Evolutionary conservation across 1,284 basidiomycete genomes (phyloP), one percentile per base, ranked within the genome.

Genomic region (Ustilago crameri): DNA sequence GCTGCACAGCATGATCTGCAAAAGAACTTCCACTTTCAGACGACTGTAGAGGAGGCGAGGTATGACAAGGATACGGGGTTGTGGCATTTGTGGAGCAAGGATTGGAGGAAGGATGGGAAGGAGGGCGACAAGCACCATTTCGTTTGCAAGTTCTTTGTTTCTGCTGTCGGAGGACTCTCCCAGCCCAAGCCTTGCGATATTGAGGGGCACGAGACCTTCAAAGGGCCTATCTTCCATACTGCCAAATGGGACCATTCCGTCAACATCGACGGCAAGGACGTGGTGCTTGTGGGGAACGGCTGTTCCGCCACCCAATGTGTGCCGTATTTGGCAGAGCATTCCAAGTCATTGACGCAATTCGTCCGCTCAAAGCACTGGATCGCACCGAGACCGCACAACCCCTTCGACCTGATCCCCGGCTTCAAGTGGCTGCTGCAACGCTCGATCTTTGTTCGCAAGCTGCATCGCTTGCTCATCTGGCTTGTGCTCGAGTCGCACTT

Each of bases 211-310:
- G 76, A 83, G 42, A 57, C 59, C 17, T 84, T 84, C 54, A 52
- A 76, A 17, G 79, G 77, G 2, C 51, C 77, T 7, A 59, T 76
- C 51, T 84, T 84, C 68, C 84, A 84, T 60, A 81, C 81, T 26
- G 82, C 82, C 0, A 64, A 78, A 4, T 84, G 84, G 84, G 79
- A 84, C 49, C 76, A 80, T 35, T 62, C 60, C 17, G 75, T 84
- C 32, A 62, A 79, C 26, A 44, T 83, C 34, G 73, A 71, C 40
- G 74, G 75, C 51, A 84, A 84, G 59, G 65, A 81, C 37, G 82
- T 84, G 14, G 72, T 82, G 17, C 67, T 84, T 15, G 70, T 84
- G 5, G 81, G 81, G 41, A 82, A 82, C 43, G 81, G 81, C 12
- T 81, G 79, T 60, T 74, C 71, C 0, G 79, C 78, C 12, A 79